Conservation (phyloP, 1,139 yeast species). For the Yamadazyma spencermartinsiae region DNA sequence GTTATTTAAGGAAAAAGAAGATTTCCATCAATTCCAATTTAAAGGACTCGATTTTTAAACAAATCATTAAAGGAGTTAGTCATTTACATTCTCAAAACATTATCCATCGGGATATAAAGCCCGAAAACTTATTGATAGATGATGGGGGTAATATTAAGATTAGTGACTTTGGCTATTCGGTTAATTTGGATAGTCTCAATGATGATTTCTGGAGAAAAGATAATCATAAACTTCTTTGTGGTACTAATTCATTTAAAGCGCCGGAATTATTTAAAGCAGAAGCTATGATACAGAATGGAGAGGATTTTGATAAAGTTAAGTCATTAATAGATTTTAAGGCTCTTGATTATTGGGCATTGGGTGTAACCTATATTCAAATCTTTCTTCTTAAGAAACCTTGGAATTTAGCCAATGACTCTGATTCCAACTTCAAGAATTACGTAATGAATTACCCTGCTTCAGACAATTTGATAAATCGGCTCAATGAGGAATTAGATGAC, state of each 20-base stretch:
- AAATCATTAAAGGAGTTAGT: slow-evolving; percentile 46
- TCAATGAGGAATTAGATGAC: slow-evolving; percentile 27
- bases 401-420: slow-evolving; percentile 34
- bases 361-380: slow-evolving; percentile 49
- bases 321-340: slow-evolving; percentile 24
- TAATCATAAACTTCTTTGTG: slow-evolving; percentile 36
- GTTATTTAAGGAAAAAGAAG: slow-evolving; percentile 35
- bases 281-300: slow-evolving; percentile 11
- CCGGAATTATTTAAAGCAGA: slow-evolving; percentile 49
- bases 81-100: slow-evolving; percentile 44
- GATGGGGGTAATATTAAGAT: slow-evolving; percentile 45
- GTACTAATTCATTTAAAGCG: slow-evolving; percentile 56
- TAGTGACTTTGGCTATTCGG: slow-evolving; percentile 54
- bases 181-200: slow-evolving; percentile 26
- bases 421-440: slow-evolving; percentile 27
- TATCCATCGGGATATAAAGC: slow-evolving; percentile 56
- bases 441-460: slow-evolving; percentile 22
- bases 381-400: slow-evolving; percentile 50
- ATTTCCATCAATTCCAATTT: slow-evolving; percentile 30
- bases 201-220: slow-evolving; percentile 17
- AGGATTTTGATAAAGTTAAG: slow-evolving; percentile 10
- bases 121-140: slow-evolving; percentile 54
- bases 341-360: slow-evolving; percentile 55
- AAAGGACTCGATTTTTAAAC: slow-evolving; percentile 50
- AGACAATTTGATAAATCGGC: slow-evolving; percentile 17